Evolutionary conservation across 1,284 basidiomycete genomes (phyloP), one percentile per base, ranked within the genome.

Genomic region (Meripilus lineatus): DNA sequence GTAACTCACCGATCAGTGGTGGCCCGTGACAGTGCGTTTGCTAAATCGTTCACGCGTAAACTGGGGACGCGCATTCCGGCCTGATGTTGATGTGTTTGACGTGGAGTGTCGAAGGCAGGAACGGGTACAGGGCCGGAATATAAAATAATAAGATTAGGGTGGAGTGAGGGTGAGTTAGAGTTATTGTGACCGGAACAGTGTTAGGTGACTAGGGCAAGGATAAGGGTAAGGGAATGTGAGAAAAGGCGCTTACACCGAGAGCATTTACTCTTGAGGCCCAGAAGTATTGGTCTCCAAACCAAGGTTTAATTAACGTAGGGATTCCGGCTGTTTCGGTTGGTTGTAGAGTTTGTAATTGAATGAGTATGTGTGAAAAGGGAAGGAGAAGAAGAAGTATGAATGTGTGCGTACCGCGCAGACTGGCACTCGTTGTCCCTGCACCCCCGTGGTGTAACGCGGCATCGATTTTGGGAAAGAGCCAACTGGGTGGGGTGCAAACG

Each of bases 251-350:
- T 40, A 75, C 79, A 28, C 75, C 79, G 22, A 84, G 69, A 51
- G 73, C 72, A 48, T 79, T 73, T 18, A 87, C 81, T 24, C 83
- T 71, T 30, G 71, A 73, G 5, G 79, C 83, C 81, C 85, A 86
- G 60, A 86, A 87, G 61, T 74, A 82, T 58, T 87, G 83, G 54
- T 84, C 78, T 49, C 70, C 74, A 45, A 84, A 84, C 76, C 78
- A 84, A 3, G 81, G 81, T 53, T 82, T 81, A 56, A 90, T 85
- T 35, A 89, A 63, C 1, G 86, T 89, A 2, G 87, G 86, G 30
- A 87, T 70, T 1, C 87, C 88, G 14, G 84, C 83, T 57, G 20
- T n/a, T 32, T 13, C 26, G 18, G 20, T 30, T 10, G 28, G n/a
- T 20, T 30, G 3, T 23, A 8, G 17, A 38, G 23, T 5, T 4